phyloP scores from a whole-genome alignment of 1,139 yeast genomes.

The Suhomyces taliae region DNA sequence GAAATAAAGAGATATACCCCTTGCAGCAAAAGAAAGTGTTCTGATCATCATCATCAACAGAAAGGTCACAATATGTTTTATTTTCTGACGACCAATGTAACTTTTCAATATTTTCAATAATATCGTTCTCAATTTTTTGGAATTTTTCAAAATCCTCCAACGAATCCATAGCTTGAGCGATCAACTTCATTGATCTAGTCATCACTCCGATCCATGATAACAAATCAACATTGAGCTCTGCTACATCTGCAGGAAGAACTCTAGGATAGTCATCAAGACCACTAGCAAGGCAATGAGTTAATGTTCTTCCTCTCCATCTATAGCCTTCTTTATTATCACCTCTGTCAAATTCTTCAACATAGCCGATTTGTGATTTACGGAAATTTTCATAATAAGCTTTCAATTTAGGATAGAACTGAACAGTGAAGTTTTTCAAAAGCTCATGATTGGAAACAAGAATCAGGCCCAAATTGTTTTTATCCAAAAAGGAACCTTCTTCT shows the following conservation, averaged over 20 bases:
- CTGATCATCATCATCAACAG: conserved; percentile 72
- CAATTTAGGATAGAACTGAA: conserved; percentile 71
- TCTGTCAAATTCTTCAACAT: conserved; percentile 69
- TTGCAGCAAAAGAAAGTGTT: conserved; percentile 72
- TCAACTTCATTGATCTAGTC: conserved; percentile 76
- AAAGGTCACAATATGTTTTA: conserved; percentile 77
- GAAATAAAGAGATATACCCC: conserved; percentile 86
- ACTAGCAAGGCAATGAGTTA: conserved; percentile 83
- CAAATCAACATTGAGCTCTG: conserved; percentile 88
- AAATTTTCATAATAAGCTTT: conserved; percentile 84
- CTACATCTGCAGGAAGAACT: conserved; percentile 74
- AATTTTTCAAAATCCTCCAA: conserved; percentile 58
- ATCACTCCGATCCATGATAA: conserved; percentile 92
- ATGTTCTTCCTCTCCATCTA: conserved; percentile 93
- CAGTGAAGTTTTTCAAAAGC: conserved; percentile 61
- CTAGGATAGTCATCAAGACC: conserved; percentile 97
- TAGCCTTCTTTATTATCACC: conserved; percentile 62
- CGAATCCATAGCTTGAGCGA: conserved; percentile 66
- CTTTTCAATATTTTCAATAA: conserved; percentile 62
- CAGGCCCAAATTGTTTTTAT: conserved; percentile 39
- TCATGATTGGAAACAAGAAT: conserved; percentile 60
- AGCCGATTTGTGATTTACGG: conserved; percentile 77
- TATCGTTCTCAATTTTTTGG: conserved; percentile 51
- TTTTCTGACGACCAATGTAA: conserved; percentile 78
- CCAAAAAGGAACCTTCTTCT: conserved; percentile 13